Base-by-base conservation (phyloP, 768 basidiomycete species). In the Pseudohyphozyma bogoriensis region DNA sequence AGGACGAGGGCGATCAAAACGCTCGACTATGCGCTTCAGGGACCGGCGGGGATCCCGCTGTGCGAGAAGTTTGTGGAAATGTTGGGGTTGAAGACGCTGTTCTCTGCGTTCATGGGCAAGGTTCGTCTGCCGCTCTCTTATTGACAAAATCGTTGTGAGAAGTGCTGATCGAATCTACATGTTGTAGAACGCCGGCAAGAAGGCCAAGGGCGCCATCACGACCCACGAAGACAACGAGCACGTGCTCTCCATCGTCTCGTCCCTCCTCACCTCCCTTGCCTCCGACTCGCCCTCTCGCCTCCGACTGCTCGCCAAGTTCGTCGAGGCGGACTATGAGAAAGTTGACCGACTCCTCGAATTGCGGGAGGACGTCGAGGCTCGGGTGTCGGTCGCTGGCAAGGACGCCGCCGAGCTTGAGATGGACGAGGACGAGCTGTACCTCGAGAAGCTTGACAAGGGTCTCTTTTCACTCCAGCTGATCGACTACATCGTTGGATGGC, bases 401-500 rank as follows among this genome's bases (percentile, higher is more conserved):
- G 85, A 83, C 46, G 24, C 47, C 3, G 16, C 51, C 4, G 60
- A 77, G 28, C 81, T 79, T 1, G 85, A 85, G 47, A 78, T 79
- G 55, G 85, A 85, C 35, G 80, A 85, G 60, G 83, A 86, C 67
- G 85, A 88, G 33, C 65, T 79, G 78, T 96, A 97, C 76, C 76
- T 95, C n/a, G 82, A 84, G 35, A 81, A 86, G 56, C 75, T 97
- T 37, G 90, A 95, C 59, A 83, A 84, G 3, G 95, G 95, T 0
- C 74, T 95, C 46, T 90, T 87, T 71, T 86, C 85, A 2, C 74
- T 97, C 11, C 93, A 97, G 70, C 89, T 85, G 22, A 81, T 89
- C 42, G 93, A 97, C 73, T 96, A 92, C 68, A 86, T 96, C 61
- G 74, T 96, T 40, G 90, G 87, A 8, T 99, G 95, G 95, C 74